Percentiles rank a stretch among this genome's conserved stretches.
These are phyloP conservation scores for Brassica rapa DNA, from an alignment of 345 rosid species.

Conservation along the genomic window DNA sequence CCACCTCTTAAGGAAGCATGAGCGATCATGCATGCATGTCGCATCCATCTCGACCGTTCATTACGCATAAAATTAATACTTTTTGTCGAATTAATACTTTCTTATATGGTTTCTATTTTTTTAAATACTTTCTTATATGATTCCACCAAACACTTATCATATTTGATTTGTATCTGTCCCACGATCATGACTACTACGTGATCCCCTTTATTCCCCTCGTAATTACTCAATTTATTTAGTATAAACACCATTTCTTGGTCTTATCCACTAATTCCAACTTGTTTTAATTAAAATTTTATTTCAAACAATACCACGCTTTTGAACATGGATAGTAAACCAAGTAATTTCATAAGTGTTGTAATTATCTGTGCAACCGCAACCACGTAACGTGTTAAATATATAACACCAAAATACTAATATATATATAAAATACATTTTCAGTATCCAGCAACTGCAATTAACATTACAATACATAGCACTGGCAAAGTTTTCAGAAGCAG, in stretches of 20 bases:
- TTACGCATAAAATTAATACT: not conserved
- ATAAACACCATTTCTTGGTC: conserved; percentile 19
- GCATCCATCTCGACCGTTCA: conserved; percentile 37
- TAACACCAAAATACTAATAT: not conserved
- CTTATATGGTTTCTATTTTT: not conserved
- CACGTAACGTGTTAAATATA: not conserved
- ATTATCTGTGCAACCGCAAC: not conserved
- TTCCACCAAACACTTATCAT: conserved; percentile 29
- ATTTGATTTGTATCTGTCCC: not conserved
- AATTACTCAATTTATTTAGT: conserved; percentile 3
- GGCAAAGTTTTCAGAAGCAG: not conserved
- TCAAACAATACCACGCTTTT: not conserved
- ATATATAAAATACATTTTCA: conserved; percentile 7
- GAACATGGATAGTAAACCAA: not conserved
- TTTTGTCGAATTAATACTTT: not conserved
- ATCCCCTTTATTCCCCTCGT: conserved; percentile 15
- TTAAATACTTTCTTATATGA: not conserved
- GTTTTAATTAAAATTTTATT: not conserved
- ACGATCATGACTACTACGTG: conserved; percentile 36
- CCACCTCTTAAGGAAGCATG: conserved; percentile 34
- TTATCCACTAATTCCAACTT: conserved; percentile 16
- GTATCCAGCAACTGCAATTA: not conserved
- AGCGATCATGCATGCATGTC: conserved; percentile 41
- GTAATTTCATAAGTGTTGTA: not conserved
- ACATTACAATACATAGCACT: conserved; percentile 14